Evolutionary conservation across 495 filamentous ascomycete species (phyloP), one percentile per base, ranked within the genome.

Genomic region (Penicillium cosmopolitanum): DNA sequence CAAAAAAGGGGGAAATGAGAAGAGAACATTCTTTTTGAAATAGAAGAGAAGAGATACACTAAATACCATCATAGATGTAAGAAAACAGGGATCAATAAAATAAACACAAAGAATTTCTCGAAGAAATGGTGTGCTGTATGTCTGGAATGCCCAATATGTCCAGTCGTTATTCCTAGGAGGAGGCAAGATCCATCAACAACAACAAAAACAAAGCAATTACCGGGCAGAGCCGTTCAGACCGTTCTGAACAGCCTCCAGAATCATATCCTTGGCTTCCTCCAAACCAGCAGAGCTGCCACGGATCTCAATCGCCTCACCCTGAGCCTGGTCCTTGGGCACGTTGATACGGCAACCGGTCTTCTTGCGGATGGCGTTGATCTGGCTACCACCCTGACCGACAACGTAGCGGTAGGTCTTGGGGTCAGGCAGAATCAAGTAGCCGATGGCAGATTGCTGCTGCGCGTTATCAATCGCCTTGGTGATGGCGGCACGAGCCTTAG

Each of bases 331-430:
- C 61, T 89, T 85, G 43, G 95, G 95, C 48, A 98, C 92, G 38
- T 89, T 91, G 73, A 99, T 94, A 70, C 87, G 89, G 79, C 92
- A 96, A 31, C 89, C 91, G 46, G 93, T 97, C 78, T 93, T 85
- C 75, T 89, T 92, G 56, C 96, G 87, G 70, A 99, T 97, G 10
- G 82, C 76, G 72, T 96, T 97, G 75, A 99, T 93, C 71, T 93
- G 91, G 71, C 85, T 89, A 58, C 95, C 96, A 50, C 89, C 89
- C 66, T 87, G 88, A 21, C 95, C 95, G 57, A 99, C 90, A 42
- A 99, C 89, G 60, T 89, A 89, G 55, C 94, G 86, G 80, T 97
- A 96, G 48, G 89, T 92, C 44, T 84, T 84, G 8, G 96, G 92
- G 67, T 98, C 93, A 0, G 93, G 92, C 19, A 98, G 82, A 64